Evolutionary conservation across 352 stramenopile species (phyloP), one percentile per base, ranked within the genome.

Genomic region (Pythium brassicae): DNA sequence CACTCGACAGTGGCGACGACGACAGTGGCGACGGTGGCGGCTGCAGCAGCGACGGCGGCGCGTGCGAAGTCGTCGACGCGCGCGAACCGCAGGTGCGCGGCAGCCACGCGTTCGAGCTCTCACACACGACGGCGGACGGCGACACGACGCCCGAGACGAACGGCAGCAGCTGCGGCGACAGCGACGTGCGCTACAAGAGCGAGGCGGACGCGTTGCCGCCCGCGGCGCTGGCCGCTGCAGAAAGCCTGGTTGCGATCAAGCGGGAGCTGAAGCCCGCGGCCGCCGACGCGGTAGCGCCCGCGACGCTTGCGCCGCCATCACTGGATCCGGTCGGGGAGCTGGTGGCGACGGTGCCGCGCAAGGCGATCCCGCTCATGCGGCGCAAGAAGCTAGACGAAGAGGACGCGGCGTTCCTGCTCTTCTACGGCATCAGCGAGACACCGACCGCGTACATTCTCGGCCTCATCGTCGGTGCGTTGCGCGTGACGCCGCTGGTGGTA

Each of bases 341-440:
- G 17, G 39, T 22, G 40, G 19, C 11, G 42, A 11, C 45, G 4
- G 10, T 58, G 9, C 55, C 54, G 3, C 56, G 32, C 17, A 56
- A 42, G 17, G 60, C 15, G n/a, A 53, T 61, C n/a, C 52, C 53
- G 10, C 37, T 56, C 17, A 57, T 65, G 53, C 59, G 53, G 22
- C 12, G 53, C 29, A 55, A 71, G 22, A 69, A 66, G 14, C 56
- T 91, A 14, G 73, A 76, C 34, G 78, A 88, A 53, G 78, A 87
- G 54, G 68, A 87, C 52, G 81, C 81, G 4, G 81, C 74, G 17
- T 83, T 87, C 53, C 40, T 89, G 47, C 67, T 91, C 11, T 91
- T 89, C 61, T 77, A 87, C 47, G 78, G 81, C 26, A 67, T 71
- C 11, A 68, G 74, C 35, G 71, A 89, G 55, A 63, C 66, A 0